phyloP scores from a whole-genome alignment of 345 rosid genomes.

The Dimocarpus longan region DNA sequence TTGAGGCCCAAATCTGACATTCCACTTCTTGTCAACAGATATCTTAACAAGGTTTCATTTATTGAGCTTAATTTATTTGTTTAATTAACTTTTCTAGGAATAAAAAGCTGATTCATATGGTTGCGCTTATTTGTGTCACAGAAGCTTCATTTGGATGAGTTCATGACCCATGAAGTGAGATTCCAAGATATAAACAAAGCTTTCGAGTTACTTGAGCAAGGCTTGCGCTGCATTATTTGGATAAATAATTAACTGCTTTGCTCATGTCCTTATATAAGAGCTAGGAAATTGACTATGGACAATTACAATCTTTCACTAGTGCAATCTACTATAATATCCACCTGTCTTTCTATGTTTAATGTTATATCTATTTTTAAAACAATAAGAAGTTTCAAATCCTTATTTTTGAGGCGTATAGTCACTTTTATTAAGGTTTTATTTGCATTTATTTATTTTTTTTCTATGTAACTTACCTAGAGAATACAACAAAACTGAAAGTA shows the following conservation, averaged over 20 bases:
- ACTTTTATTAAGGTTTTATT: too few relatives aligned
- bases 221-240: slow-evolving; percentile 63
- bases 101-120: neutral
- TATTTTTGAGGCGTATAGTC: too few relatives aligned
- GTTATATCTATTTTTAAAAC: too few relatives aligned
- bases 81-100: neutral
- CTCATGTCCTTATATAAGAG: neutral
- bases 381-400: too few relatives aligned
- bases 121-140: slow-evolving; percentile 10
- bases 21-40: slow-evolving; percentile 45
- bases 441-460: too few relatives aligned
- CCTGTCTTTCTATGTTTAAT: too few relatives aligned
- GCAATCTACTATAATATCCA: too few relatives aligned
- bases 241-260: slow-evolving; percentile 38
- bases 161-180: slow-evolving; percentile 50
- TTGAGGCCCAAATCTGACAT: slow-evolving; percentile 59
- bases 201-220: slow-evolving; percentile 47
- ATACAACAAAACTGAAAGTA: too few relatives aligned
- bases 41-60: slow-evolving; percentile 35
- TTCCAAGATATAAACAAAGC: slow-evolving; percentile 66
- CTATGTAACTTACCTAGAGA: too few relatives aligned
- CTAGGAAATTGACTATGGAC: too few relatives aligned
- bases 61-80: neutral
- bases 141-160: slow-evolving; percentile 52
- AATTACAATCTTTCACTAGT: too few relatives aligned